Evolutionary conservation across 2,329 filamentous ascomycete species (phyloP), one percentile per base, ranked within the genome.

Genomic region (Ophiostoma ips): DNA sequence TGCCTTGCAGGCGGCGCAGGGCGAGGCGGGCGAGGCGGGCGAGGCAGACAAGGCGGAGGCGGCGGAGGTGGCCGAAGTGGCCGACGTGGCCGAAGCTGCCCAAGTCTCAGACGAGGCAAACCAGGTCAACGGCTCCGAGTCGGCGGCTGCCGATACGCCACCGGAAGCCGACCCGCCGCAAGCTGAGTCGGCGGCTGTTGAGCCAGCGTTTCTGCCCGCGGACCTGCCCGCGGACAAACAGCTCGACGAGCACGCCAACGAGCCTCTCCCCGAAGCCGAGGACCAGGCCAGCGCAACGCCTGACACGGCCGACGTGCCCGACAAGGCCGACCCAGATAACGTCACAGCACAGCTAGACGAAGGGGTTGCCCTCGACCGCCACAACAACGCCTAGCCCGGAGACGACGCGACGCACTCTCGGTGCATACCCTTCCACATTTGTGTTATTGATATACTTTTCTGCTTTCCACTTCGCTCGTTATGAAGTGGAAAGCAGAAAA

Each of bases 291-390:
- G n/a, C n/a, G n/a, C n/a, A n/a, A n/a, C n/a, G n/a, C n/a, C n/a
- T n/a, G n/a, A n/a, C 12, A 46, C 19, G n/a, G 31, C 19, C 28
- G 21, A 19, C 30, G 31, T 16, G 38, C 16, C 18, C 21, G 46
- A 49, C 37, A n/a, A 13, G 24, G 21, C 40, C 6, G 21, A 43
- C 11, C 38, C 10, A 19, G 21, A 13, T 2, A 10, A 31, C 28
- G 21, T 31, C n/a, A 44, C 9, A 41, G 8, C 38, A 18, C 35
- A 37, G n/a, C 35, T 51, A 8, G 51, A 52, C 37, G 51, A 52
- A 21, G 51, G 48, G 11, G 44, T 48, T 12, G 35, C 21, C 28
- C 18, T 48, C 5, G n/a, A 13, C 12, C 30, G 48, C 21, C 43
- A 44, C 5, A 38, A 28, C 15, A 47, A 35, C 30, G 35, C 41